Evolutionary conservation across 2,329 filamentous ascomycete species (phyloP), one percentile per base, ranked within the genome.

Genomic region (Exserohilum rostratum): DNA sequence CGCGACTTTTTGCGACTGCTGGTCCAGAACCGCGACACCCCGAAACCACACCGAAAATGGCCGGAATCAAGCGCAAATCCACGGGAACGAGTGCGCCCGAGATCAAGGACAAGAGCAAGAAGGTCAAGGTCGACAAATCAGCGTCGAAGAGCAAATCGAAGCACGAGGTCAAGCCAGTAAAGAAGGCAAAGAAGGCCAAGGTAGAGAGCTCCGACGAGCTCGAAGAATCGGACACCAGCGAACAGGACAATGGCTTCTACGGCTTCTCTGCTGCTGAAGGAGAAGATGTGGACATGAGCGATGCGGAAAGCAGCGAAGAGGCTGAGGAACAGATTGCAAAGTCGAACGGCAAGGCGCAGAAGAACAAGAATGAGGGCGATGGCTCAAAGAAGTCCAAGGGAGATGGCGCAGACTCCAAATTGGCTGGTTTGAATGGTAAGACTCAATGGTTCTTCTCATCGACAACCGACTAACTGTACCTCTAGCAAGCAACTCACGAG

Each of bases 401-500:
- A 18, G 53, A 60, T 43, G 63, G 53, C 6, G 29, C 61, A 11
- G 64, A 64, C 33, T 64, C 69, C 13, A 68, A 61, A 38, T 40
- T 70, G 27, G 66, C 65, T 29, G 64, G 60, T 1, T 46, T 72
- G 13, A 71, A 73, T 54, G 61, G 72, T 74, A 64, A 34, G 62
- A 7, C 0, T 27, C 7, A 12, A 2, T 6, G 2, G 31, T 17
- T 1, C 38, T 11, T 44, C 4, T 11, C 9, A 18, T 39, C 7
- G n/a, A 18, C 6, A 5, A 11, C 0, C 3, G 9, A 18, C 65
- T 73, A 61, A 72, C 6, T 44, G 4, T 7, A n/a, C 10, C 12
- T 10, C 6, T 55, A 86, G 87, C 85, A 75, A 90, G 83, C 55
- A 91, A 90, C 7, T 88, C 85, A 10, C 88, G 88, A 71, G 95